Percentiles rank a stretch among this genome's conserved stretches.
These are phyloP conservation scores for Glarea lozoyensis DNA, from an alignment of 495 filamentous ascomycete genomes.

Conservation along the genomic window DNA sequence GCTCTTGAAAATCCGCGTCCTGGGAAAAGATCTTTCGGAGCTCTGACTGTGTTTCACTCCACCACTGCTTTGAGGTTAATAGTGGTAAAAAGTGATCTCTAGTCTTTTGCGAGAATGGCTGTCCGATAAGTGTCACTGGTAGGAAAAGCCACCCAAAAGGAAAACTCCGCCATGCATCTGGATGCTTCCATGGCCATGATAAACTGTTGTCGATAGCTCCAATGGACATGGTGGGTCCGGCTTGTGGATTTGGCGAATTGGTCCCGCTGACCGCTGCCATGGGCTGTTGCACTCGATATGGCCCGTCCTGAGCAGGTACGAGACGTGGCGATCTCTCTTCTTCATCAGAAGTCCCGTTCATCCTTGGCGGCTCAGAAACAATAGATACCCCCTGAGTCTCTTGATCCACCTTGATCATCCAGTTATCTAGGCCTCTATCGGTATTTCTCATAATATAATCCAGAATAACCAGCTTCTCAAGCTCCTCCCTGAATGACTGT, in stretches of 20 bases:
- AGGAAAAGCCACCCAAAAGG: constrained; percentile 98
- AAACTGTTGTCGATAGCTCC: constrained; percentile 97
- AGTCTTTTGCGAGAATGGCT: constrained; percentile 89
- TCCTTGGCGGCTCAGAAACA: constrained; percentile 68
- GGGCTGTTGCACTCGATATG: constrained; percentile 70
- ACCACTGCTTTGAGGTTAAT: constrained; percentile 90
- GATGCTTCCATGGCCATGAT: constrained; percentile 99
- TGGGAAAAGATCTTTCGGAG: constrained; percentile 77
- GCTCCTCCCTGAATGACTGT: constrained; percentile 85
- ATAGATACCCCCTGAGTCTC: constrained; percentile 74
- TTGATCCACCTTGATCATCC: constrained; percentile 98
- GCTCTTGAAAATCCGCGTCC: constrained; percentile 93
- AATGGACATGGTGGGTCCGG: constrained; percentile 59
- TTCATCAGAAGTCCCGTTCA: constrained; percentile 47
- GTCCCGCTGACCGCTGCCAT: constrained; percentile 70
- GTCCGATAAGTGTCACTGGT: constrained; percentile 89
- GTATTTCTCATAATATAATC: constrained; percentile 99
- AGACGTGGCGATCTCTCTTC: constrained; percentile 52
- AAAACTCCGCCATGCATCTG: constrained; percentile 85
- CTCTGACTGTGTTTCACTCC: constrained; percentile 85
- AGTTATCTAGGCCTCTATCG: constrained; percentile 93
- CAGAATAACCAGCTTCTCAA: constrained; percentile 95
- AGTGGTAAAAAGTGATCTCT: constrained; percentile 89
- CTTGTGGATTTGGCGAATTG: constrained; percentile 41
- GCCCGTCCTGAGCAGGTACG: constrained; percentile 42